Evolutionary conservation across 176 grass and related monocot genomes (phyloP).

Genomic region (Aegilops tauschii): DNA sequence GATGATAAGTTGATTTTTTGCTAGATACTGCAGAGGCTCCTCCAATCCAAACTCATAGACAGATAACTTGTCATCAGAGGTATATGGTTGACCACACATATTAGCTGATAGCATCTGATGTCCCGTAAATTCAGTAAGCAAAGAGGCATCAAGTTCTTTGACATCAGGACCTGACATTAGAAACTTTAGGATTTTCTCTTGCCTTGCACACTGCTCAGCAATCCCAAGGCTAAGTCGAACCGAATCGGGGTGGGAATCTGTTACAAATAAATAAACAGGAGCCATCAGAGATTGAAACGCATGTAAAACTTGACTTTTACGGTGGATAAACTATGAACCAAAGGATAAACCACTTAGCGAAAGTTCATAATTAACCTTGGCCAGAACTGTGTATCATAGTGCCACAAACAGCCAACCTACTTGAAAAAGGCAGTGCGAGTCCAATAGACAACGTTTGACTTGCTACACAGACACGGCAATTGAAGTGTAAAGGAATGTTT

Average conservation of each 20-base stretch:
- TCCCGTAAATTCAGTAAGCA: constrained; percentile 53
- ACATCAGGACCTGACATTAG: constrained; percentile 57
- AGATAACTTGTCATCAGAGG: constrained; percentile 36
- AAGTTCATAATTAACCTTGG: neutral
- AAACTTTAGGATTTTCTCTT: constrained; percentile 73
- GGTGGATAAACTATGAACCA: neutral
- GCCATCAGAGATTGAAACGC: neutral
- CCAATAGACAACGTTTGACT: neutral
- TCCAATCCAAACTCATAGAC: constrained; percentile 47
- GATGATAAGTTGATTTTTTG: constrained; percentile 36
- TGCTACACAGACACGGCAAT: neutral
- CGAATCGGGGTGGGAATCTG: constrained; percentile 58
- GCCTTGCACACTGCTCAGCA: constrained; percentile 59
- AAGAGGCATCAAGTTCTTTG: constrained; percentile 44
- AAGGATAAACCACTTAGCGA: neutral
- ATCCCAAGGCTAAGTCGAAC: constrained; percentile 71
- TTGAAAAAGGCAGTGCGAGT: neutral
- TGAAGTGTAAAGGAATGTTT: neutral
- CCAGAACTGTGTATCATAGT: neutral
- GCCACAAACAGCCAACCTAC: neutral
- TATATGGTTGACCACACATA: constrained; percentile 35
- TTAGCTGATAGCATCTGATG: constrained; percentile 35
- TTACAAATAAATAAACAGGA: constrained; percentile 2
- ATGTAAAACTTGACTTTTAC: neutral
- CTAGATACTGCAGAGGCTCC: constrained; percentile 41